Evolutionary conservation across 73 alveolate species (phyloP).

Genomic region (Paramecium pentaurelia): DNA sequence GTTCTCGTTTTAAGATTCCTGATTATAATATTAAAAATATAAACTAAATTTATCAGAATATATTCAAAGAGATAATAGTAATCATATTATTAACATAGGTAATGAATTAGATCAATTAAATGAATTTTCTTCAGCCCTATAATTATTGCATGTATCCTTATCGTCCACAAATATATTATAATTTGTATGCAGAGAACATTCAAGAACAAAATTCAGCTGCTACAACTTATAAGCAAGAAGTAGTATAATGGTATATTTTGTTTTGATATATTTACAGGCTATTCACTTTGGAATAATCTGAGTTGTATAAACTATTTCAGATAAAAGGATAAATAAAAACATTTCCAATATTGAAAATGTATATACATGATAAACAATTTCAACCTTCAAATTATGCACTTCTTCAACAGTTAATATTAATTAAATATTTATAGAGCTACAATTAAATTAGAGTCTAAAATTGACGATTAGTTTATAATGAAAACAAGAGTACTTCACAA

Average conservation of each 20-base stretch:
- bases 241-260: not conserved
- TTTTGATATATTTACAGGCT: not conserved
- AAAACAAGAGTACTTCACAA: not conserved
- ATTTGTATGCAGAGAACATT: not conserved
- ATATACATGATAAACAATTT: not conserved
- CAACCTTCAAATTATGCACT: not conserved
- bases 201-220: not conserved
- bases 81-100: not conserved
- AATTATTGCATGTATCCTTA: not conserved
- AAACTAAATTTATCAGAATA: not conserved
- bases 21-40: not conserved
- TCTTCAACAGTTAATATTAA: not conserved
- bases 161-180: not conserved
- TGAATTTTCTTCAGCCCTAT: not conserved
- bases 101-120: not conserved
- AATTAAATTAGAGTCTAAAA: not conserved
- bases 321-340: conserved; percentile 8
- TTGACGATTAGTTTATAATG: not conserved
- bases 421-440: not conserved
- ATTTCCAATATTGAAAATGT: conserved; percentile 14
- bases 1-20: not conserved
- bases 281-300: not conserved
- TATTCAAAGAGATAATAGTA: not conserved
- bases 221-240: not conserved
- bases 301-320: not conserved